Base-by-base conservation (phyloP, 1,284 basidiomycete genomes). In the Cutaneotrichosporon cutaneum region DNA sequence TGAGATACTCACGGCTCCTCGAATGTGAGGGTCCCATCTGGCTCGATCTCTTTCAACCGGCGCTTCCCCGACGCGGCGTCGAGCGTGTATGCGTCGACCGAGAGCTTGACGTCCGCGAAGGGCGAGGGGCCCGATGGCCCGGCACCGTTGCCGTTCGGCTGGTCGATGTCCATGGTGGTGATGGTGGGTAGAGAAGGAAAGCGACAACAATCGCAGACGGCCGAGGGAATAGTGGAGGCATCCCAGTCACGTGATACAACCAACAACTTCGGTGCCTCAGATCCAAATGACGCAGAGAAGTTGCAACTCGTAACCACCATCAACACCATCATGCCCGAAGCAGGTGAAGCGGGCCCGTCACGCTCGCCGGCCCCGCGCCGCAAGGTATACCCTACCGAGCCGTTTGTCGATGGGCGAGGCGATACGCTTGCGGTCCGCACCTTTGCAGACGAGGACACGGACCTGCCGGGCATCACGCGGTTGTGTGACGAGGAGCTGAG, bases 401-500 rank as follows among this genome's bases (percentile, higher is more conserved):
- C 62, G 22, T 64, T 67, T 47, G 9, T 60, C 36, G 65, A 67
- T 39, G 62, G 58, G 2, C 57, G 58, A 4, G 65, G 62, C 14
- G 65, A 71, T 4, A 61, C 67, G 59, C 60, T 78, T 14, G 74
- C 64, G 10, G 74, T 71, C 54, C 58, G 77, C 47, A 55, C 61
- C 3, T 78, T 70, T 45, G 60, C 61, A 22, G 61, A 62, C 44
- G 77, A 79, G 64, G 90, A 91, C 78, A 82, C 84, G 22, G 91
- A 94, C 79, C 82, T 94, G 61, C 85, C 86, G 10, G 85, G 86
- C 69, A 88, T 94, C 71, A 90, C 93, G 85, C 82, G 85, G 36
- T 84, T 96, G 65, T 89, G 94, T n/a, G 89, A 94, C 81, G 88
- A 84, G 72, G 92, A 94, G 80, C 85, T 96, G 75, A 93, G 90